A percentile compares a stretch with the other conserved stretches of the same genome.
These are phyloP conservation scores for Phalaenopsis equestris DNA, from an alignment of 106 monocot genomes.

Conservation along the genomic window DNA sequence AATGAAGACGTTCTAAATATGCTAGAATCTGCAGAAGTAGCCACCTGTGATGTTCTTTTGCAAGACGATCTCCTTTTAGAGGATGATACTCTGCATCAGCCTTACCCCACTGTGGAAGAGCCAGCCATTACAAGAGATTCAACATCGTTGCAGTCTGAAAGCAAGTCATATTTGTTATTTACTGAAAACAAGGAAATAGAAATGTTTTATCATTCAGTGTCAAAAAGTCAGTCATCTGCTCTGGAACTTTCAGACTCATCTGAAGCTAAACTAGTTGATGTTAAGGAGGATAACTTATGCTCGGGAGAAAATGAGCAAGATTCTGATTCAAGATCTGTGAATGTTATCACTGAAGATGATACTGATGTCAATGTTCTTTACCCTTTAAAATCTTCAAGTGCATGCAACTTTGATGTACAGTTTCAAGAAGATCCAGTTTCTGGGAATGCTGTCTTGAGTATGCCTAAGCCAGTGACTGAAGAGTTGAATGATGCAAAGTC, in stretches of 20 bases:
- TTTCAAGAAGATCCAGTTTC: conserved; percentile 4
- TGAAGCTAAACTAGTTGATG: conserved; percentile 4
- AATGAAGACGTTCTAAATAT: background rate
- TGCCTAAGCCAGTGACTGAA: background rate
- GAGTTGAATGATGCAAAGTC: background rate
- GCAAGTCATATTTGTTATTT: background rate
- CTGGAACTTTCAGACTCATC: conserved; percentile 9
- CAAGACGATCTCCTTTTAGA: conserved; percentile 19
- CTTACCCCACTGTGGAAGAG: conserved; percentile 3
- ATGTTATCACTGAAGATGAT: background rate
- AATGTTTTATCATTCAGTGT: background rate
- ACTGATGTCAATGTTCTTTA: background rate
- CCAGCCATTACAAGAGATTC: conserved; percentile 12
- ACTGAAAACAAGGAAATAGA: conserved; percentile 8
- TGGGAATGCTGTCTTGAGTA: background rate
- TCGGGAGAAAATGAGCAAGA: conserved; percentile 21
- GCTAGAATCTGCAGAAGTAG: conserved; percentile 1
- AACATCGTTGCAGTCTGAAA: conserved; percentile 4
- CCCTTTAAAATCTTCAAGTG: background rate
- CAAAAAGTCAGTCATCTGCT: conserved; percentile 5
- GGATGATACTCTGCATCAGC: conserved; percentile 17
- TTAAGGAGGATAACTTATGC: background rate
- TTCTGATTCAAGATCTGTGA: conserved; percentile 9
- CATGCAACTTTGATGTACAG: background rate
- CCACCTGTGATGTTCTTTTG: conserved; percentile 8